Evolutionary conservation across 2,329 filamentous ascomycete genomes (phyloP).

Genomic region (Simplicillium aogashimaense): DNA sequence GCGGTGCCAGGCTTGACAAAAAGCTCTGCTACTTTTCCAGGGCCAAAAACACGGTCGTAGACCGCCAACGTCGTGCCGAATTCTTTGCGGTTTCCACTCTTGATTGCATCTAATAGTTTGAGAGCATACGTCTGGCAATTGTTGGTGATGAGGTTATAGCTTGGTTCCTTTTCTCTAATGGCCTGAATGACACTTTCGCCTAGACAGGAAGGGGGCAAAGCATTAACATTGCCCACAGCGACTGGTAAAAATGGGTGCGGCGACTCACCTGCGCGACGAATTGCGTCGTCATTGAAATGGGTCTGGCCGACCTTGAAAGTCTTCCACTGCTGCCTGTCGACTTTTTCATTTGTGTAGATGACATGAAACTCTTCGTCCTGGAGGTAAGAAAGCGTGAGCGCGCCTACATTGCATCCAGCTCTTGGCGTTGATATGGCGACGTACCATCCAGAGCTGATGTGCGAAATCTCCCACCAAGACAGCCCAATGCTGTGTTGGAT

Average conservation of each 20-base stretch:
- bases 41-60: conserved; percentile 38
- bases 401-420: not conserved
- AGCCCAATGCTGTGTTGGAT: conserved; percentile 52
- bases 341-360: conserved; percentile 43
- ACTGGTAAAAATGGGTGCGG: not conserved
- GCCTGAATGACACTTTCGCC: conserved; percentile 42
- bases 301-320: conserved; percentile 42
- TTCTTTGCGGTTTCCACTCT: conserved; percentile 36
- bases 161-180: conserved; percentile 36
- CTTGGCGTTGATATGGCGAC: conserved; percentile 6
- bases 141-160: conserved; percentile 49
- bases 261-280: conserved; percentile 33
- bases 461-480: conserved; percentile 45
- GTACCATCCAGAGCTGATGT: conserved; percentile 51
- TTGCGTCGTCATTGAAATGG: conserved; percentile 43
- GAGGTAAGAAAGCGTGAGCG: no score
- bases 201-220: conserved; percentile 12
- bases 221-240: not conserved
- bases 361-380: conserved; percentile 45
- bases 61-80: conserved; percentile 44
- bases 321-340: conserved; percentile 36
- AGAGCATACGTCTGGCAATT: conserved; percentile 51
- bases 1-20: conserved; percentile 25
- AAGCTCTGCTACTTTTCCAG: conserved; percentile 39
- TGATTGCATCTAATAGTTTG: conserved; percentile 42